Evolutionary conservation across 805 yeast species (phyloP), one percentile per base, ranked within the genome.

Genomic region (Sugiyamaella qingdaonensis): DNA sequence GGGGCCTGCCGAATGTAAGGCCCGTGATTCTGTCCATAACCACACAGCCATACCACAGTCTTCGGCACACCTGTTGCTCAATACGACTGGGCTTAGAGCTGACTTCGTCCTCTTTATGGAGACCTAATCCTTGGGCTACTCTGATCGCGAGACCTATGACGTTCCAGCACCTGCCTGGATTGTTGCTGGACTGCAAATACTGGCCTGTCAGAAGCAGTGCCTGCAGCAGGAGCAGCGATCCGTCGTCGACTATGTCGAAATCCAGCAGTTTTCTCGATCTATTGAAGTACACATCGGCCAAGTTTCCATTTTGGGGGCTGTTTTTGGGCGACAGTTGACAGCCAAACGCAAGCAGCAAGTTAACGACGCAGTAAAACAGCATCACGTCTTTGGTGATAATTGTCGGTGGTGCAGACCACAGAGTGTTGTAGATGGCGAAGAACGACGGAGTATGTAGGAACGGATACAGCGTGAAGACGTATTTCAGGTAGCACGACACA

Each of bases 51-150:
- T 57, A 58, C 66, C 66, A 63, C 10, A 62, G 39, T 32, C 66
- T 44, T 16, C 62, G 55, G 19, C 62, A 54, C 16, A 63, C 41
- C 46, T 61, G 61, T 36, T 53, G 46, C 46, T 59, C 65, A 34
- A 63, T 59, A 14, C n/a, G 16, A 45, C 41, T 51, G 11, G 35
- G 19, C 8, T 49, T 39, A 1, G 54, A 54, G n/a, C 50, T 18
- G 24, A 54, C 54, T 37, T 56, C 61, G 51, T 54, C 55, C 36
- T 62, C 61, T 31, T 48, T 49, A 32, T 58, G 52, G 29, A 76
- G 49, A 0, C 79, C 80, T 24, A 73, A 55, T 0, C 75, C 64
- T 60, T 73, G 78, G 0, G 77, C 78, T 58, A 71, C 64, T 29
- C 78, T 63, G 13, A 76, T 73, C 0, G 78, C 73, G 14, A 60